Conservation (phyloP, 2,329 filamentous ascomycete species). For the Raffaelea ambrosiae region DNA sequence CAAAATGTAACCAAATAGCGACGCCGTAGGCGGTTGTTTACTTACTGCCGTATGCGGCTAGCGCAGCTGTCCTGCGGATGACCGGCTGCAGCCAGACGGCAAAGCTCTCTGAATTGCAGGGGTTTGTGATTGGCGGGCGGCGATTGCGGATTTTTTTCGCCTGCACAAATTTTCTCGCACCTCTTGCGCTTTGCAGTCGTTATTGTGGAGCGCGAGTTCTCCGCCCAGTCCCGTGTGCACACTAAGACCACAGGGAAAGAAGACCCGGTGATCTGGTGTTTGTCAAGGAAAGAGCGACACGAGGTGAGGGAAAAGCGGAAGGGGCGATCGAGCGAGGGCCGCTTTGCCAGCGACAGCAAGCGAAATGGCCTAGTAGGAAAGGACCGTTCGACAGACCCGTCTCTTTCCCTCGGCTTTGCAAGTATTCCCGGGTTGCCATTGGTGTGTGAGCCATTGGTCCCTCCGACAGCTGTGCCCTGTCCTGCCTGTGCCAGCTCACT, state of each 20-base stretch:
- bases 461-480: too few species aligned
- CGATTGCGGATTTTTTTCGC: conserved; percentile 6
- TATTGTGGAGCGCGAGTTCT: neutral
- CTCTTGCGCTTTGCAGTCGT: neutral
- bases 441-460: too few species aligned
- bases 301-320: neutral
- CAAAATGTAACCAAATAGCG: too few species aligned
- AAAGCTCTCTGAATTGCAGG: neutral
- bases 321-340: too few species aligned
- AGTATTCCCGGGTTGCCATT: too few species aligned
- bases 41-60: neutral
- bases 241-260: neutral
- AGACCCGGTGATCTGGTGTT: neutral
- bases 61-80: neutral
- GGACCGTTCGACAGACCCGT: too few species aligned
- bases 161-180: neutral
- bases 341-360: too few species aligned
- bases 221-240: conserved; percentile 2
- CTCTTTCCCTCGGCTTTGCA: too few species aligned
- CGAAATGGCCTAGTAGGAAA: too few species aligned
- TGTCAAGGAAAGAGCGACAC: neutral
- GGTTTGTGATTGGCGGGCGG: conserved; percentile 1
- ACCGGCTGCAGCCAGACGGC: neutral
- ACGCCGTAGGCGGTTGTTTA: neutral
- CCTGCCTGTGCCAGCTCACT: too few species aligned